Base-by-base conservation (phyloP, 331 rosid genomes). In the Telfairia occidentalis region DNA sequence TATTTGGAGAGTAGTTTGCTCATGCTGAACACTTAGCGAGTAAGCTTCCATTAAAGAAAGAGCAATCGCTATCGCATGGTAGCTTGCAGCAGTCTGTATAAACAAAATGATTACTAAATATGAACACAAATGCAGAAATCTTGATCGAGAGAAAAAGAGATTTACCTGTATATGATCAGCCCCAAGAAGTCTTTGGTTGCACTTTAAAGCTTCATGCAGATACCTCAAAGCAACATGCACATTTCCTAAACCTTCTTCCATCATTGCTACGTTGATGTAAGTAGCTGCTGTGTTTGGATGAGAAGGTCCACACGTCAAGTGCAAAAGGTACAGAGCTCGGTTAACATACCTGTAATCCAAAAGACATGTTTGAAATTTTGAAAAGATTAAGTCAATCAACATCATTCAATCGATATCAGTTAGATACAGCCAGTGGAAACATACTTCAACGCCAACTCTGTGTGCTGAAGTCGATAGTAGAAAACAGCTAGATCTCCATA, bases 211-310 rank as follows among this genome's bases (percentile, higher is more conserved):
- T 86, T 94, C 98, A 8, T 94, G 98, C 70, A 94, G 98, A 76
- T 94, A 90, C 83, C 98, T 87, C 71, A 94, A 88, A 80, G 98
- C 98, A 80, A 91, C 96, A 83, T 91, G 97, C 78, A 88, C 97
- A 70, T 94, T 94, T 77, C 97, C 98, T 85, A 94, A 79, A 76
- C 98, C 97, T 91, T 91, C 98, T 86, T 94, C 98, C 98, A 94
- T 94, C 98, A 94, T 94, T 58, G 98, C 98, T 64, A 94, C 97
- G 76, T 94, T 94, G 63, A 94, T 94, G 83, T 94, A 94, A 45
- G 98, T 94, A 49, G 98, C 98, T 78, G 98, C 98, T 53, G 98
- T 94, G 84, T 94, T 94, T 76, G 98, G 98, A 90, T 94, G 98
- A 77, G 98, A 94, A 26, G 98, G 98, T 74, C 98, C 98, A 71